These are phyloP conservation scores for Alternaria triticimaculans DNA, from an alignment of 2,329 filamentous ascomycete species.

Conservation along the genomic window DNA sequence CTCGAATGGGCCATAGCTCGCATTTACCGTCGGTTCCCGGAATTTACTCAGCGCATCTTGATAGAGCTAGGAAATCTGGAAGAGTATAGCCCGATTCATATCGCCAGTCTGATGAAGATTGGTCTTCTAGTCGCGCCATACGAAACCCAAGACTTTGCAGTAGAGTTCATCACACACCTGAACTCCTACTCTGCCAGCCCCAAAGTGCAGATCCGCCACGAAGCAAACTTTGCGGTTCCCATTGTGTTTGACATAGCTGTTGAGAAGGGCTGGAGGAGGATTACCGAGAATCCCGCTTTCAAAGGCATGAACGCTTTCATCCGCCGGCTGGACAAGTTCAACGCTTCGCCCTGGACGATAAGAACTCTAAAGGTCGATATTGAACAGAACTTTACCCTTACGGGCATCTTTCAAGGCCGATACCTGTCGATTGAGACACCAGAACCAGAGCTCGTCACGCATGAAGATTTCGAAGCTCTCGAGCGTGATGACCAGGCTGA, in stretches of 20 bases:
- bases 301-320: slow-evolving; percentile 53
- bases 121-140: slow-evolving; percentile 52
- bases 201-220: slow-evolving; percentile 61
- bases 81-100: slow-evolving; percentile 55
- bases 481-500: slow-evolving; percentile 31
- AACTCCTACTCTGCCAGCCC: slow-evolving; percentile 55
- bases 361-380: slow-evolving; percentile 50
- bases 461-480: slow-evolving; percentile 51
- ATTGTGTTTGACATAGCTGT: slow-evolving; percentile 52
- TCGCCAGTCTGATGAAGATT: slow-evolving; percentile 57
- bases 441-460: slow-evolving; percentile 46
- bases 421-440: slow-evolving; percentile 54
- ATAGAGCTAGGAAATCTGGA: slow-evolving; percentile 48
- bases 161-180: slow-evolving; percentile 51
- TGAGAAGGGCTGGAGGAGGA: slow-evolving; percentile 42
- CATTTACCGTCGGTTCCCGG: slow-evolving; percentile 47
- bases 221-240: slow-evolving; percentile 59
- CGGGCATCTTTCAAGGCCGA: slow-evolving; percentile 54
- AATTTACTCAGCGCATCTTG: slow-evolving; percentile 44
- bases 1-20: slow-evolving; percentile 58
- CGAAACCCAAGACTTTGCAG: slow-evolving; percentile 48
- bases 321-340: slow-evolving; percentile 52
- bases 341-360: slow-evolving; percentile 49
- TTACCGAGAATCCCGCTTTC: slow-evolving; percentile 52
- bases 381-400: slow-evolving; percentile 51